Base-by-base conservation (phyloP, 176 grass and related monocot species). In the Aegilops sharonensis region DNA sequence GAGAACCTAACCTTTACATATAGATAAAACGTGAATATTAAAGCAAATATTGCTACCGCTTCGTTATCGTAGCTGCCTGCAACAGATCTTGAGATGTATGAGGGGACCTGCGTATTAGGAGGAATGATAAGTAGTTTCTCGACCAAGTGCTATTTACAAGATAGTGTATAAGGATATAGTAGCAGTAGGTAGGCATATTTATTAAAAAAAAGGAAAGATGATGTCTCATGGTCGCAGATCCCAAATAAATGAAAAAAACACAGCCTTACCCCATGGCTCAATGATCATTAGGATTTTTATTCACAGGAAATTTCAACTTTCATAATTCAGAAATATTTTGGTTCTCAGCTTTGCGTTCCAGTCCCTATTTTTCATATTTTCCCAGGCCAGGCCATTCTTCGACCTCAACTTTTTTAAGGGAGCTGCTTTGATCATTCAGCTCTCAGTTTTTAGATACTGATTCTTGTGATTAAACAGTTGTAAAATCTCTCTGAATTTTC, bases 1-100 rank as follows among this genome's bases (percentile, higher is more conserved):
- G 14, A 75, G 72, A 52, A 10, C 72, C 43, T 91, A 90, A 99
- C 97, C 90, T 99, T 99, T 78, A 97, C 83, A 91, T 99, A 97
- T 81, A 99, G 89, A 93, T 99, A 99, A 91, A 99, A 99, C 72
- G 97, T 99, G 73, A 94, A 94, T 90, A 99, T 93, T 61, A 99
- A 83, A 32, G 97, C 94, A 50, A 99, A 99, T 90, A 99, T 99
- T 39, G 97, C 97, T 82, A 99, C 94, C 84, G 97, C 97, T 97
- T 99, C 97, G 83, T 99, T 99, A 43, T 99, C 97, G 85, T 99
- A 99, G 77, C 97, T 99, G 60, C 97, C 97, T 48, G 94, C 97
- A 77, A 99, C 97, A 13, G 97, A 99, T 86, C 97, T 88, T 71
- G 97, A 99, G 68, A 99, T 99, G 45, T 99, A 99, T 18, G 97